Base-by-base conservation (phyloP, 768 basidiomycete genomes). In the Pleurotus tuber-regium region DNA sequence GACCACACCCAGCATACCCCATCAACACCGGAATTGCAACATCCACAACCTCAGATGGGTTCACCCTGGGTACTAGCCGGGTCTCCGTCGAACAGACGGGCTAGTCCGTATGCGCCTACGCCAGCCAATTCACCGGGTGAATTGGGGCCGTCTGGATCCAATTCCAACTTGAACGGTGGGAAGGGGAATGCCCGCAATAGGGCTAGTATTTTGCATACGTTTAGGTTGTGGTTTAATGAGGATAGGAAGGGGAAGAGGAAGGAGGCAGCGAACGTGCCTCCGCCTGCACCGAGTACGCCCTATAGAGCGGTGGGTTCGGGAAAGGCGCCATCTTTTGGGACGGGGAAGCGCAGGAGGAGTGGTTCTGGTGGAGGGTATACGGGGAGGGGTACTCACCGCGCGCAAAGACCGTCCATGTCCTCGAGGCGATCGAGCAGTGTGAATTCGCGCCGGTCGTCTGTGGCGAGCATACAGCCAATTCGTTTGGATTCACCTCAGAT, bases 201-300 rank as follows among this genome's bases (percentile, higher is more conserved):
- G 29, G 89, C 90, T 6, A 92, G 88, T 62, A 65, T 98, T 24
- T 71, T 98, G 43, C 84, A 87, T 2, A 82, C 92, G 4, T 92
- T 98, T 70, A 80, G 91, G 39, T 76, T 86, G 55, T 93, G 95
- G 91, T 96, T 98, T 69, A 83, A 92, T 54, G 93, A 97, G 54
- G 94, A 94, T 56, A 77, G 79, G 57, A 93, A 91, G 63, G 86
- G 92, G 3, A 96, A 95, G 70, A 79, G 89, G 46, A 89, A 89
- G 66, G 84, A 82, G 36, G 43, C 57, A 16, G 57, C 66, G 2
- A 52, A 64, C 10, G n/a, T n/a, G n/a, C 43, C 66, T 41, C 53
- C 35, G 35, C 60, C 67, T 52, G 56, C 63, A 11, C 60, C 59
- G 30, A 61, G 60, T 56, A 30, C 62, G 43, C 59, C 54, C 56